Evolutionary conservation across 257 asterid genomes (phyloP), one percentile per base, ranked within the genome.

Genomic region (Echites panduratus): DNA sequence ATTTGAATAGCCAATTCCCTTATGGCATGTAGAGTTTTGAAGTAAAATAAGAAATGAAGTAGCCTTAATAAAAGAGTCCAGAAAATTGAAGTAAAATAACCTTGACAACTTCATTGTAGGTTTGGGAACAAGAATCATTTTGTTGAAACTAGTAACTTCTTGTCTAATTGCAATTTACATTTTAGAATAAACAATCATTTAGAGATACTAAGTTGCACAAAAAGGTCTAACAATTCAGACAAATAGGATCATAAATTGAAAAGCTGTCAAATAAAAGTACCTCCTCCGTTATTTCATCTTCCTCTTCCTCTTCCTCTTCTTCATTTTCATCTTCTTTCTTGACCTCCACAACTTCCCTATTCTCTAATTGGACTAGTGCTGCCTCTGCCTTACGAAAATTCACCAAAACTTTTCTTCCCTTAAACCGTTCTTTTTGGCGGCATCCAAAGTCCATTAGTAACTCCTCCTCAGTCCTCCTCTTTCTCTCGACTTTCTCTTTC

Each of bases 371-470:
- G 9, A 97, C 96, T 41, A 94, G 73, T n/a, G 83, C 97, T 69
- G 95, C 92, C 83, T 87, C 97, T 3, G 93, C 97, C 85, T 88
- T 94, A 24, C 72, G 82, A 75, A 84, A 94, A 81, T 94, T 91
- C 77, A 87, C 81, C 0, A 87, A 52, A 54, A 84, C 77, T 81
- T 92, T 87, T 88, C 76, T 85, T 49, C 82, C 93, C 70, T 82
- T 91, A 97, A 97, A 94, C 71, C 93, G 76, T 76, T 86, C 96
- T 80, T 94, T 94, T 71, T 85, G 90, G 57, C 87, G 93, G 77
- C 83, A 84, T 75, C 96, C 99, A 53, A 91, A 94, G 71, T 78
- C 93, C 26, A 71, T 87, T 87, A 89, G 83, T 82, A 94, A 52
- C 67, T 88, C 94, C 73, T 76, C 82, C 73, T 76, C 96, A 17